phyloP scores from a whole-genome alignment of 441 rosid genomes.

The Flueggea neowawraea region DNA sequence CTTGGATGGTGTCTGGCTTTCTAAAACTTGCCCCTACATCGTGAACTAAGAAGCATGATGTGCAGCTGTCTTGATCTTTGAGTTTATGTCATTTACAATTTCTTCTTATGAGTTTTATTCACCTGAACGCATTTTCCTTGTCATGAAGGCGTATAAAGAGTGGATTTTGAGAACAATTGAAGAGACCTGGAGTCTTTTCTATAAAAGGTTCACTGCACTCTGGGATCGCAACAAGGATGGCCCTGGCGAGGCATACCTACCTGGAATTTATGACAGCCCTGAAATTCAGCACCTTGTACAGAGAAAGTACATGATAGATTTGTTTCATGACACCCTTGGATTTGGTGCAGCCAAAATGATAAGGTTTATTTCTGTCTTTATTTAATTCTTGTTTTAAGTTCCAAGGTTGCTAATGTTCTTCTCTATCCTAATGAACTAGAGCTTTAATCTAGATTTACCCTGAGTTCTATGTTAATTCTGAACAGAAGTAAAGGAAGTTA shows the following conservation, averaged over 20 bases:
- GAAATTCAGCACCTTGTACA: constrained; percentile 63
- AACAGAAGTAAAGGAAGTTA: too few species aligned
- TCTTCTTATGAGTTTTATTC: constrained; percentile 5
- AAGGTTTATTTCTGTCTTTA: constrained; percentile 31
- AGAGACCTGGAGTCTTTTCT: constrained; percentile 73
- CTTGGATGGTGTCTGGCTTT: too few species aligned
- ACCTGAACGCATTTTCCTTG: too few species aligned
- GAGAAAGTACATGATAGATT: constrained; percentile 51
- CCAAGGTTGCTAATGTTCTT: too few species aligned
- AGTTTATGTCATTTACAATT: not conserved
- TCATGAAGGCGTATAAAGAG: constrained; percentile 56
- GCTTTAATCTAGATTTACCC: too few species aligned
- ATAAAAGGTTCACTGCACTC: constrained; percentile 50
- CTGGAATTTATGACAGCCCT: constrained; percentile 58
- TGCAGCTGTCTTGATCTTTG: not conserved
- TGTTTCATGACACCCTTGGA: constrained; percentile 86
- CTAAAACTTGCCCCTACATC: too few species aligned
- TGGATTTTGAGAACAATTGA: constrained; percentile 70
- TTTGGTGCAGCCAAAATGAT: constrained; percentile 97
- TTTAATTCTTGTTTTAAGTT: too few species aligned
- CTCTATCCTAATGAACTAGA: too few species aligned
- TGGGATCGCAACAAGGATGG: constrained; percentile 82
- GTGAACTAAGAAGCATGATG: too few species aligned
- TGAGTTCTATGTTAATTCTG: too few species aligned
- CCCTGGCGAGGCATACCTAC: constrained; percentile 78